Base-by-base conservation (phyloP, 805 yeast species). In the Hanseniaspora valbyensis region DNA sequence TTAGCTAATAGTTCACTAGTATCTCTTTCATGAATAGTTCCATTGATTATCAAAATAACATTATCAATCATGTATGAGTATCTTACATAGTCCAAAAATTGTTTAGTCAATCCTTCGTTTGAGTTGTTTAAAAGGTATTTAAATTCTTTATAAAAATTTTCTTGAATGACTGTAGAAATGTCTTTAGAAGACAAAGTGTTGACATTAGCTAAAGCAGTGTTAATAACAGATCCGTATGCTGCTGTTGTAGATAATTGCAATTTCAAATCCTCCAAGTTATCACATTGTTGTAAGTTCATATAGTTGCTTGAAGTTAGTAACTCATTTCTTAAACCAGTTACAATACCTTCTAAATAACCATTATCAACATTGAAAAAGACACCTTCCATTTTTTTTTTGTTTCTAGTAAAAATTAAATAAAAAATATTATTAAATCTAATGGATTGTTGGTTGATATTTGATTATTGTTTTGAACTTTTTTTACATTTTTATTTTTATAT, bases 21-120 rank as follows among this genome's bases (percentile, higher is more conserved):
- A 66, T 94, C 96, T 61, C 97, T 77, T 61, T 89, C 95, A 64
- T 92, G 98, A 54, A 92, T 77, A 0, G 98, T 88, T 21, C 99
- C 99, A 1, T 96, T 89, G 61, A 92, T 90, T 83, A 92, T 83
- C 61, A 92, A 73, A 22, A 92, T 85, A 36, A 92, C 95, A 66
- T 92, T 92, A 69, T 92, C 98, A 61, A 92, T 94, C 99, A 92
- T 92, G 69, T 94, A 92, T 10, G 96, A 94, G 63, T 89, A 92
- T 42, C 94, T 82, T 63, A 94, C 87, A 65, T 71, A 94, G 65
- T 94, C 96, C 79, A 92, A 75, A 62, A 90, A 88, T 64, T 80
- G 77, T 39, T 86, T 71, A 61, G 90, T 70, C 30, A 81, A 83
- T 53, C 87, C 88, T 36, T 50, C 53, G 32, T 82, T 80, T 4